Conservation (phyloP, 2,329 filamentous ascomycete genomes). For the Diaporthe sp. region DNA sequence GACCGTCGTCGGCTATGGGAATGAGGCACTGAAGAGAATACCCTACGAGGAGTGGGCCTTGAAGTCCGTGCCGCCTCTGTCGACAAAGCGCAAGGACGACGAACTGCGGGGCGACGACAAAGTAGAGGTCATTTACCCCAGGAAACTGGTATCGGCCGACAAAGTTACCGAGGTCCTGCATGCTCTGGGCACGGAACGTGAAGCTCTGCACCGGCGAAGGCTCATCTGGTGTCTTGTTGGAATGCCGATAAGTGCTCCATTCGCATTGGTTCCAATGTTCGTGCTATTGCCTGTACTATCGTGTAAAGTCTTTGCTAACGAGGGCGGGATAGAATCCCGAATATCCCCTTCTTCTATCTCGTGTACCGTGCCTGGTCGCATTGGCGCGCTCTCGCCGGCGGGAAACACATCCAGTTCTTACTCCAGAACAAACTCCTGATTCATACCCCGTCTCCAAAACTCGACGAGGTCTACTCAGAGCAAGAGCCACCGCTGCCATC, state of each 20-base stretch:
- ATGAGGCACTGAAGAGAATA: slow-evolving; percentile 86
- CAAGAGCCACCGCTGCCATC: slow-evolving; percentile 47
- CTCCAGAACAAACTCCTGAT: slow-evolving; percentile 79
- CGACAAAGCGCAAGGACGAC: slow-evolving; percentile 73
- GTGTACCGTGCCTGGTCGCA: slow-evolving; percentile 93
- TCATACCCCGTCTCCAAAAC: slow-evolving; percentile 73
- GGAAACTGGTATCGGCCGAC: slow-evolving; percentile 74
- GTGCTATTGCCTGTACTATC: slow-evolving; percentile 52
- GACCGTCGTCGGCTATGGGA: slow-evolving; percentile 87
- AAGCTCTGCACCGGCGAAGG: slow-evolving; percentile 80
- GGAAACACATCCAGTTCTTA: slow-evolving; percentile 87
- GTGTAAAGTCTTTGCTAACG: slow-evolving; percentile 35
- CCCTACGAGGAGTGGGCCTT: slow-evolving; percentile 98
- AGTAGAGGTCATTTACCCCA: slow-evolving; percentile 83
- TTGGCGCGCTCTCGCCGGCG: slow-evolving; percentile 87
- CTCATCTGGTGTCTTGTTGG: slow-evolving; percentile 85
- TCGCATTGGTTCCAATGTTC: slow-evolving; percentile 89
- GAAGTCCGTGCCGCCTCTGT: slow-evolving; percentile 91
- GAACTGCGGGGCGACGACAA: slow-evolving; percentile 73
- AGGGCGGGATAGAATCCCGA: slow-evolving; percentile 76
- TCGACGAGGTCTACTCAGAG: slow-evolving; percentile 80
- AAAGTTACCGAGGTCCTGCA: slow-evolving; percentile 76
- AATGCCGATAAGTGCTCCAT: slow-evolving; percentile 86
- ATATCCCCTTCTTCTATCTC: slow-evolving; percentile 97
- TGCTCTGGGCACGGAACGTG: slow-evolving; percentile 83